Evolutionary conservation across 768 basidiomycete genomes (phyloP).

Genomic region (Macrolepiota dolichaula): DNA sequence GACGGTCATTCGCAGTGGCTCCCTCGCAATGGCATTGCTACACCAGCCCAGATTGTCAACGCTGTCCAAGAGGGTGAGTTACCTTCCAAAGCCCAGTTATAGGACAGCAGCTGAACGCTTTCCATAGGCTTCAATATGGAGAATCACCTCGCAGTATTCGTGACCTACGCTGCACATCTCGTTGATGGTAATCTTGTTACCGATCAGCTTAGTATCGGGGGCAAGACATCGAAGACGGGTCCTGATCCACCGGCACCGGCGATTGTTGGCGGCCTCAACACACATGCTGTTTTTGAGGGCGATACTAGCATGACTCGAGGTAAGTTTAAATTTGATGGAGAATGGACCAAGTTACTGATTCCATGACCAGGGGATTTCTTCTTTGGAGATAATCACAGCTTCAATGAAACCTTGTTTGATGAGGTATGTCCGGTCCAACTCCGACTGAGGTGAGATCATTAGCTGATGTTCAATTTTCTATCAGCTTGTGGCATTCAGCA

Average conservation of each 20-base stretch:
- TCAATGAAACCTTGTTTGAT: constrained; percentile 19
- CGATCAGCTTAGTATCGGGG: constrained; percentile 18
- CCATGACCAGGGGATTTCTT: constrained; percentile 12
- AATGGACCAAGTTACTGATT: background rate
- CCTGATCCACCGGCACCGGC: too few relatives aligned
- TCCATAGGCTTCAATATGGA: constrained; percentile 18
- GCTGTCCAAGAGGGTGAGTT: too few relatives aligned
- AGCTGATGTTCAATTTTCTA: background rate
- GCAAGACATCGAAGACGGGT: constrained; percentile 16
- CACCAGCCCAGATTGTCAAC: constrained; percentile 13
- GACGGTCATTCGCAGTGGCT: constrained; percentile 8
- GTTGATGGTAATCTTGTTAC: constrained; percentile 19
- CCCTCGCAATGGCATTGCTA: constrained; percentile 14
- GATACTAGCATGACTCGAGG: constrained; percentile 14
- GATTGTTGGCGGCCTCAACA: constrained; percentile 18
- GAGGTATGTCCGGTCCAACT: constrained; percentile 6
- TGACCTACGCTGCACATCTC: too few relatives aligned
- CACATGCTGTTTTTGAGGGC: constrained; percentile 18
- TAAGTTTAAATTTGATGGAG: background rate
- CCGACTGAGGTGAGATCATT: background rate
- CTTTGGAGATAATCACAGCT: too few relatives aligned
- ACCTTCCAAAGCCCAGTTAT: background rate
- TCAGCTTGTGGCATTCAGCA: constrained; percentile 13
- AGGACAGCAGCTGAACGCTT: background rate
- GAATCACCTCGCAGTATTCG: constrained; percentile 11